phyloP scores from a whole-genome alignment of 345 rosid genomes.

The Euclidium syriacum region DNA sequence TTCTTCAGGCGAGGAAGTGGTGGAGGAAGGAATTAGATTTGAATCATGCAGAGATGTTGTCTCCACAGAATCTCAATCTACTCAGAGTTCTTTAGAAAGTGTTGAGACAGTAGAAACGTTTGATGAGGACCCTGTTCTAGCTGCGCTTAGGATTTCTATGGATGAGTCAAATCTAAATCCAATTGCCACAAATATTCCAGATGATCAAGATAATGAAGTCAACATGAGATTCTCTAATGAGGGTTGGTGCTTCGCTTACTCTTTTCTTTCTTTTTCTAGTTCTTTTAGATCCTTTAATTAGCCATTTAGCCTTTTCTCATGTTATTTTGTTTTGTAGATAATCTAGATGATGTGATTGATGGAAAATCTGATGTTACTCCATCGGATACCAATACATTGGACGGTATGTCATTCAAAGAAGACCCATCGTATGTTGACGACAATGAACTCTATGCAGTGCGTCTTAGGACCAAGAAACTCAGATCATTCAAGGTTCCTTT shows the following conservation, averaged over 20 bases:
- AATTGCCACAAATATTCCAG: conserved; percentile 2
- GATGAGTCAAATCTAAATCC: conserved; percentile 7
- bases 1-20: neutral
- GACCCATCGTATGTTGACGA: conserved; percentile 37
- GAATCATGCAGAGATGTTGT: neutral
- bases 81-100: conserved; percentile 16
- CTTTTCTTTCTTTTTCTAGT: neutral
- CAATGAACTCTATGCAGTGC: conserved; percentile 43
- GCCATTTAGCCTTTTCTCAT: neutral
- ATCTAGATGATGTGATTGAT: conserved; percentile 21
- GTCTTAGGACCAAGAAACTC: conserved; percentile 39
- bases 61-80: conserved; percentile 16
- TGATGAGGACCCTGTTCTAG: neutral
- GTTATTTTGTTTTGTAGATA: conserved; percentile 21
- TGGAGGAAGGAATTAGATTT: conserved; percentile 1
- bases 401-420: conserved; percentile 35
- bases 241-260: conserved; percentile 34
- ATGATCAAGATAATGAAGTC: conserved; percentile 13
- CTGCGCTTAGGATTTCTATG: conserved; percentile 10
- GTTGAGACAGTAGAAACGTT: neutral
- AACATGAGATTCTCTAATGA: conserved; percentile 15
- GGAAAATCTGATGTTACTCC: conserved; percentile 23
- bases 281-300: neutral
- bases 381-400: conserved; percentile 49
- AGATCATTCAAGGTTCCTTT: conserved; percentile 62